These are phyloP conservation scores for Penicillium sp. DNA, from an alignment of 2,329 filamentous ascomycete species.

Conservation along the genomic window DNA sequence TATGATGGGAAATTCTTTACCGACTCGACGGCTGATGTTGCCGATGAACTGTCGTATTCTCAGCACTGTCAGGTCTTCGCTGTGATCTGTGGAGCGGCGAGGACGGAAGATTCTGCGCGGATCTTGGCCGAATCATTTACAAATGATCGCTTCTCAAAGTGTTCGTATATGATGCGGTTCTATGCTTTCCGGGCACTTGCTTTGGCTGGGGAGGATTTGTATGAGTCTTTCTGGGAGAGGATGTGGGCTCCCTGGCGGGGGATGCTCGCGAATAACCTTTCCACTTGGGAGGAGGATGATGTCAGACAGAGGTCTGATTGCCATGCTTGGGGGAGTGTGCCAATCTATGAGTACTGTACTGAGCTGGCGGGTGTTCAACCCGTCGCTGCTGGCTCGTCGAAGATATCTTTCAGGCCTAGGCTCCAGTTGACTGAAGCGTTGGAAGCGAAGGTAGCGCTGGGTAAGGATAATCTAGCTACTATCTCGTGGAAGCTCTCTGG, in stretches of 20 bases:
- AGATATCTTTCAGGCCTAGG: conserved; percentile 21
- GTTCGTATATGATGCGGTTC: conserved; percentile 43
- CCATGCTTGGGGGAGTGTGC: conserved; percentile 46
- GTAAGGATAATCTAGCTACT: conserved; percentile 21
- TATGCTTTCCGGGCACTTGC: conserved; percentile 41
- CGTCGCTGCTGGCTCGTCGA: conserved; percentile 11
- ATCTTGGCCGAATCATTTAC: conserved; percentile 31
- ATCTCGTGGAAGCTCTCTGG: conserved; percentile 15
- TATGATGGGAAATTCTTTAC: conserved; percentile 32
- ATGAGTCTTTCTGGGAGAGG: conserved; percentile 32
- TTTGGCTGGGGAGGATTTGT: conserved; percentile 31
- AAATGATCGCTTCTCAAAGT: conserved; percentile 31
- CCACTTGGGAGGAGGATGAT: conserved; percentile 46
- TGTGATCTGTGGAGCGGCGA: conserved; percentile 25
- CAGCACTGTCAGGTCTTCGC: conserved; percentile 36
- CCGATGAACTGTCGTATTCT: conserved; percentile 19
- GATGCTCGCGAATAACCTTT: conserved; percentile 39
- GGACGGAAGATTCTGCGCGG: conserved; percentile 9
- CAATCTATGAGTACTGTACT: conserved; percentile 43
- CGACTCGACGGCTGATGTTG: conserved; percentile 33
- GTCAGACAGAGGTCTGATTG: conserved; percentile 45
- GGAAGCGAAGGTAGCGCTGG: conserved; percentile 21
- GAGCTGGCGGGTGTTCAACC: conserved; percentile 33
- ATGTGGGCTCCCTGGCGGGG: conserved; percentile 39
- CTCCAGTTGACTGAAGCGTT: conserved; percentile 12